Evolutionary conservation across 73 alveolate species (phyloP).

Genomic region (Paramecium pentaurelia): DNA sequence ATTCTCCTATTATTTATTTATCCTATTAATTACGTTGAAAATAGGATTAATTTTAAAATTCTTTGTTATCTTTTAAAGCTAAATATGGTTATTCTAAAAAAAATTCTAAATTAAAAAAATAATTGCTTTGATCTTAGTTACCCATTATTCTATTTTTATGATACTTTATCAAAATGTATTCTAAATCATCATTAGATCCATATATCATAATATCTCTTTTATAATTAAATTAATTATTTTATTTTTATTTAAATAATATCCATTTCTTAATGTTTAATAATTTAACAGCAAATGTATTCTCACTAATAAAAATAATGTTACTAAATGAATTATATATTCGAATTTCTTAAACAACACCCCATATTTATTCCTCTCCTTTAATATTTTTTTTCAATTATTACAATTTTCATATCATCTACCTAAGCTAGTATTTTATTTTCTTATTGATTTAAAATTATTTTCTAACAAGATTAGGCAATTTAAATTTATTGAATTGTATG

Average conservation of each 20-base stretch:
- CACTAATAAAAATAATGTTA: background rate
- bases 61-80: background rate
- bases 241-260: background rate
- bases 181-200: background rate
- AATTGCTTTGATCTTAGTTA: background rate
- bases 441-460: background rate
- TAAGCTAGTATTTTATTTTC: background rate
- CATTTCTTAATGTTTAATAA: background rate
- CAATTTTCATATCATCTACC: background rate
- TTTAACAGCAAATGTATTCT: background rate
- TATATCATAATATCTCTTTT: background rate
- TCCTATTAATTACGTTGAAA: background rate
- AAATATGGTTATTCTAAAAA: background rate
- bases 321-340: background rate
- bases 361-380: background rate
- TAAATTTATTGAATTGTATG: background rate
- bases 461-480: background rate
- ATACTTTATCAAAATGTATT: background rate
- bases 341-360: background rate
- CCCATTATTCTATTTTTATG: background rate
- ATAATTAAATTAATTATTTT: background rate
- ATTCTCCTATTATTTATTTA: background rate
- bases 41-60: too few relatives aligned
- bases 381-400: background rate
- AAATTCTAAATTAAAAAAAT: background rate